Conservation (phyloP, 768 basidiomycete species). For the Rhodotorula babjevae region DNA sequence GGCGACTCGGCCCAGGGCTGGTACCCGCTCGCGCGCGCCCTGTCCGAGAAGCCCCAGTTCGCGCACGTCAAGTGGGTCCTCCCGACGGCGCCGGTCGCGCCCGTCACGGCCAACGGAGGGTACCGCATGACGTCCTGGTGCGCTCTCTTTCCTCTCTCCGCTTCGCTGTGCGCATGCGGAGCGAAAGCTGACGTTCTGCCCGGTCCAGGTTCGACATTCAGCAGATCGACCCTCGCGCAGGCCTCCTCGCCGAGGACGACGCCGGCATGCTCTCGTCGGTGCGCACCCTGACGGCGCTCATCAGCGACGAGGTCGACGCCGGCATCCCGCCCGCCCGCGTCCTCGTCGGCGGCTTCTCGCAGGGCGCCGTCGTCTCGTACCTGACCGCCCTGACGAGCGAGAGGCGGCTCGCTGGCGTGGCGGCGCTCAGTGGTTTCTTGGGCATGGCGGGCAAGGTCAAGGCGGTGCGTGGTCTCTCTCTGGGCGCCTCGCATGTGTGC, state of each 20-base stretch:
- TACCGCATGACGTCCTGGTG: slow-evolving; percentile 73
- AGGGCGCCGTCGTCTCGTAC: slow-evolving; percentile 27
- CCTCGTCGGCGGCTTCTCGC: slow-evolving; percentile 32
- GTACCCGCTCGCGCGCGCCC: slow-evolving; percentile 68
- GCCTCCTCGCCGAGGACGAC: slow-evolving; percentile 60
- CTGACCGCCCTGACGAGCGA: slow-evolving; percentile 25
- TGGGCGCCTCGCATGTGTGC: neutral
- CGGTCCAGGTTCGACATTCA: slow-evolving; percentile 24
- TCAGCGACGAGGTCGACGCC: slow-evolving; percentile 67
- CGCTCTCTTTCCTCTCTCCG: neutral
- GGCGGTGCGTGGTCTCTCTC: slow-evolving; percentile 51
- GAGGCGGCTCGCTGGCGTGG: slow-evolving; percentile 27
- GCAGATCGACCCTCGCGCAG: neutral
- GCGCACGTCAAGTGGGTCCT: slow-evolving; percentile 84
- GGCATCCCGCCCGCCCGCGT: slow-evolving; percentile 57
- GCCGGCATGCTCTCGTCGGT: slow-evolving; percentile 66
- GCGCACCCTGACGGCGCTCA: slow-evolving; percentile 60
- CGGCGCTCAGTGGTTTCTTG: slow-evolving; percentile 45
- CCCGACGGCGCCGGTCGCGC: slow-evolving; percentile 65
- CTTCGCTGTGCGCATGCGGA: neutral
- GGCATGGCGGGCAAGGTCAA: slow-evolving; percentile 57
- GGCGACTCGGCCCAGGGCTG: slow-evolving; percentile 61
- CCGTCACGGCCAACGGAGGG: slow-evolving; percentile 71
- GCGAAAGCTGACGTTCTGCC: no score
- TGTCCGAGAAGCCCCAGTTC: slow-evolving; percentile 56